Evolutionary conservation across 768 basidiomycete species (phyloP), one percentile per base, ranked within the genome.

Genomic region (Xerocomus potaroensis): DNA sequence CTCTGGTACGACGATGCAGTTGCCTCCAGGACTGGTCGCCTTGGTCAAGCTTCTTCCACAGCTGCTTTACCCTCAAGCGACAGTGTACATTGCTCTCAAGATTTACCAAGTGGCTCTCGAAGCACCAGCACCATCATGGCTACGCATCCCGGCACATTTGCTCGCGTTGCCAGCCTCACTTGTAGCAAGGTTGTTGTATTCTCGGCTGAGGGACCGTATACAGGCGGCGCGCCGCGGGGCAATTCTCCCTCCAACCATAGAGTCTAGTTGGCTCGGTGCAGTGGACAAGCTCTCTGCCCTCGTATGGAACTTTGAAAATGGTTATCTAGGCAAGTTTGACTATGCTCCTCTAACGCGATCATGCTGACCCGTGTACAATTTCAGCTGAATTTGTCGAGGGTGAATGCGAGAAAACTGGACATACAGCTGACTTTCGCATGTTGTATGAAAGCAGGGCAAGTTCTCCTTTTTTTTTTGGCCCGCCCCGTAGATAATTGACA

Each of bases 151-250:
- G 3, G 50, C 50, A 2, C 67, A 54, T 31, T 27, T 68, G 2
- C 33, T 59, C 8, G 63, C 58, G 7, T 50, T 71, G 0, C 60
- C 68, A 18, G 18, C 38, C 8, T 49, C 59, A 1, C 49, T 65
- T 9, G 40, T 53, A 1, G 38, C 45, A 6, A 51, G 46, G 12
- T 44, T 67, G 0, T 6, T 73, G 42, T 83, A 78, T 47, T 66
- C 80, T 34, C 41, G 56, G 1, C 76, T 79, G 3, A 71, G 73
- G 10, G 60, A 76, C 12, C 65, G 56, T 30, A 66, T 72, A 8
- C 59, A 65, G 11, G 80, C 80, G 7, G 68, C 68, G 7, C 60
- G 62, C 1, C 39, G 69, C 18, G 79, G 78, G 4, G 79, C 79
- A 23, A 70, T 72, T 9, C 59, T 75, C n/a, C 60, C 73, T 0